Conservation (phyloP, 352 stramenopile species). For the Globisporangium yorkense region DNA sequence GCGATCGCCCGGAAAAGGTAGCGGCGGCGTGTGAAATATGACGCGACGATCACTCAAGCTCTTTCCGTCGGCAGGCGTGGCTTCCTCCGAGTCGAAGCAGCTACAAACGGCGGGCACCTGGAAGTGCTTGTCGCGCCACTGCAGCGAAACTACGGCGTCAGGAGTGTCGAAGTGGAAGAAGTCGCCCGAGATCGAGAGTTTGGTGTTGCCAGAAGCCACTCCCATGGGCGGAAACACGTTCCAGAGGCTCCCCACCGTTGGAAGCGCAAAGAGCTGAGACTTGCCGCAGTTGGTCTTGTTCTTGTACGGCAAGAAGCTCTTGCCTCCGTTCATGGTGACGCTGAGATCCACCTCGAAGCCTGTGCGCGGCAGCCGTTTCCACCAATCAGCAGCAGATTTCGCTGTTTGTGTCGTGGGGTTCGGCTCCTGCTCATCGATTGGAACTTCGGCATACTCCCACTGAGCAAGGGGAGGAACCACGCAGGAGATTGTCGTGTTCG, state of each 20-base stretch:
- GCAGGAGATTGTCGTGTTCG: conserved; percentile 22
- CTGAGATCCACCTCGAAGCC: conserved; percentile 26
- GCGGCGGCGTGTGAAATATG: conserved; percentile 30
- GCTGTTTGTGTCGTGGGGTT: background rate
- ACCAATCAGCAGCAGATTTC: conserved; percentile 18
- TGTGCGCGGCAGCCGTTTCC: conserved; percentile 22
- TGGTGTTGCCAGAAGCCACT: conserved; percentile 35
- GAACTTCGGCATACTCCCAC: conserved; percentile 24
- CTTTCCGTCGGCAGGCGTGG: background rate
- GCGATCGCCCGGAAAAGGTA: conserved; percentile 28
- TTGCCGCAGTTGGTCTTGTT: conserved; percentile 5
- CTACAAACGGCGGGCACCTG: conserved; percentile 29
- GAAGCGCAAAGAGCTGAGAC: conserved; percentile 22
- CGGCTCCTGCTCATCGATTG: conserved; percentile 1
- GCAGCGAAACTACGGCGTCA: conserved; percentile 38
- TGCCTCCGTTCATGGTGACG: conserved; percentile 47
- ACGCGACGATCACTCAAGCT: conserved; percentile 26
- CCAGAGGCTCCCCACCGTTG: conserved; percentile 23
- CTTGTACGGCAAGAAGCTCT: conserved; percentile 23
- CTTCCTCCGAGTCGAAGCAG: background rate
- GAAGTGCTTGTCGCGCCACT: conserved; percentile 32
- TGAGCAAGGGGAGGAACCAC: conserved; percentile 29
- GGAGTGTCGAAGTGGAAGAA: conserved; percentile 60
- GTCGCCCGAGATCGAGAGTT: conserved; percentile 37
- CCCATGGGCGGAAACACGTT: conserved; percentile 32